phyloP scores from a whole-genome alignment of 257 asterid genomes.

The Cinchona pubescens region DNA sequence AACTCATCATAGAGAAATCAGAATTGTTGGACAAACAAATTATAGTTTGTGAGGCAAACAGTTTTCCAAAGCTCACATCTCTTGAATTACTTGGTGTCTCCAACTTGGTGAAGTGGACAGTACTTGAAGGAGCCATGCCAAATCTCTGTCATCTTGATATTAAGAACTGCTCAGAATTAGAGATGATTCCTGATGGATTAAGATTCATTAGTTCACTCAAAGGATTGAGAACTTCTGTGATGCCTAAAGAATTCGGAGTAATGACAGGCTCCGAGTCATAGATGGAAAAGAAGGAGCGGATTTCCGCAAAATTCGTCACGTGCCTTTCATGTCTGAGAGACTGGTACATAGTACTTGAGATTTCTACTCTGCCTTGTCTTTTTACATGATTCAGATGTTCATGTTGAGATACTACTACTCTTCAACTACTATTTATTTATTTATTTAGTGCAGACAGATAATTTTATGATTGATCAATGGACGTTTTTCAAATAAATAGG shows the following conservation, averaged over 20 bases:
- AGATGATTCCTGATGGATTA: constrained; percentile 4
- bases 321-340: not conserved
- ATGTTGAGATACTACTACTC: too few relatives aligned
- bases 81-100: not conserved
- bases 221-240: fast-evolving
- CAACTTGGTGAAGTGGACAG: not conserved
- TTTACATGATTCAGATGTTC: too few relatives aligned
- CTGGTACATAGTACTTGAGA: too few relatives aligned
- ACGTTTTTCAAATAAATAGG: too few relatives aligned
- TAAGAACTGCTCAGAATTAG: fast-evolving
- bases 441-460: too few relatives aligned
- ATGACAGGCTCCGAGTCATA: not conserved
- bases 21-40: too few relatives aligned
- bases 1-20: too few relatives aligned
- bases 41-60: too few relatives aligned
- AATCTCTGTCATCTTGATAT: not conserved
- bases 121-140: not conserved
- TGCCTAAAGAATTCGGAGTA: not conserved
- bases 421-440: too few relatives aligned
- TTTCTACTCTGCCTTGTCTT: too few relatives aligned
- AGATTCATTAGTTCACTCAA: not conserved
- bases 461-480: too few relatives aligned
- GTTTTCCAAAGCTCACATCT: not conserved
- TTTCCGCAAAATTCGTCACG: not conserved
- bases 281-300: not conserved